Base-by-base conservation (phyloP, 202 grass and related monocot species). In the Digitaria exilis region DNA sequence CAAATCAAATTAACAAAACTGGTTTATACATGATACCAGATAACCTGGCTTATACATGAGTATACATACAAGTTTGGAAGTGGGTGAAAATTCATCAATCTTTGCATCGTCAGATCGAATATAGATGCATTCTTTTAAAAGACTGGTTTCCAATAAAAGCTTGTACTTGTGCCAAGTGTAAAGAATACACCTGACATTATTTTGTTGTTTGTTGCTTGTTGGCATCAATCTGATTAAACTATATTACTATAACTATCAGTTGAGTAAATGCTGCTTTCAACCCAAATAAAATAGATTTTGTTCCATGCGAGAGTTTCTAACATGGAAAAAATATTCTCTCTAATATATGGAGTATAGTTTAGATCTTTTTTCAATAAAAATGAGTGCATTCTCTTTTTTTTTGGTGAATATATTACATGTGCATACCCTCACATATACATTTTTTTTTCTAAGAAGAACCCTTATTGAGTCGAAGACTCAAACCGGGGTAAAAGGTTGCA, bases 131-230 rank as follows among this genome's bases (percentile, higher is more conserved):
- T 73, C 56, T 83, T 77, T 65, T 48, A 35, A 71, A 77, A 78
- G 85, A 78, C 32, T 55, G 51, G 80, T 73, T 55, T 83, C 73
- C 24, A 57, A 19, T 72, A 65, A 82, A 77, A 87, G 65, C 28
- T 56, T 65, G 65, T 73, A 83, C 65, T 78, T 87, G 56, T 83
- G 45, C 34, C 65, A 78, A 83, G 56, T 83, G 86, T 83, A 65
- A 77, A 72, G 34, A 30, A 64, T 57, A 87, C 80, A 80, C 57
- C 57, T 65, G 41, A 6, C 24, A 13, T 46, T 22, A 29, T 65
- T 64, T 1, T 58, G 49, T 71, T 71, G 43, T 71, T 71, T 49
- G 12, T 60, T 29, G 29, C 11, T 30, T 2, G 21, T 54, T 54
- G 63, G 16, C 44, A 75, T 65, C 9, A 5, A 29, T 50, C 9